Conservation (phyloP, 2,329 filamentous ascomycete genomes). For the Cladorrhinum sp. region DNA sequence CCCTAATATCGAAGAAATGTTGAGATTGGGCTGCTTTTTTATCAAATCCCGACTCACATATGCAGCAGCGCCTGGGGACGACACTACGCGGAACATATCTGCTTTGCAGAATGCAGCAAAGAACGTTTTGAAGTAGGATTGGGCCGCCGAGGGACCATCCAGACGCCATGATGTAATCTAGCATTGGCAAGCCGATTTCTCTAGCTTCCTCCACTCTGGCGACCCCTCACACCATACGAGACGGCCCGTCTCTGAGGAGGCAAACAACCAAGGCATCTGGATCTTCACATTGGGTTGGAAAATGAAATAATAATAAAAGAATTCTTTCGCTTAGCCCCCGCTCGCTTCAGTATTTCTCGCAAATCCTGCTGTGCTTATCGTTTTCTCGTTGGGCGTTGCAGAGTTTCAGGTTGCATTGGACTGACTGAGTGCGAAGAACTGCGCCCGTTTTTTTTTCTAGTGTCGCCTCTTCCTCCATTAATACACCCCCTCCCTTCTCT, state of each 20-base stretch:
- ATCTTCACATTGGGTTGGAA: background rate
- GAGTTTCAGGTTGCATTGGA: background rate
- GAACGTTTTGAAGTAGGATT: conserved; percentile 9
- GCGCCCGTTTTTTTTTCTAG: background rate
- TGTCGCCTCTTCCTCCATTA: background rate
- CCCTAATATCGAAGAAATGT: too few species aligned
- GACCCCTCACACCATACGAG: background rate
- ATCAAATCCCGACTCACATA: background rate
- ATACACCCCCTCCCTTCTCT: background rate
- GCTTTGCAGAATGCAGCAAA: background rate
- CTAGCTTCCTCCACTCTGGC: background rate
- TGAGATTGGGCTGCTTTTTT: background rate
- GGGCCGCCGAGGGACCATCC: background rate
- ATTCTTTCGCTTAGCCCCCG: background rate
- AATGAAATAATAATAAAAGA: background rate
- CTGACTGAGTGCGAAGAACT: background rate
- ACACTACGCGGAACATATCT: background rate
- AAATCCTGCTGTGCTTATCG: background rate
- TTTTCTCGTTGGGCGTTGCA: background rate
- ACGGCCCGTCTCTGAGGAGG: background rate
- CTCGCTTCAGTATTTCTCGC: background rate
- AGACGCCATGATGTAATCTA: conserved; percentile 27
- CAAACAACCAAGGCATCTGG: conserved; percentile 17
- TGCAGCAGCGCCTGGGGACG: background rate
- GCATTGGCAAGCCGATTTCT: conserved; percentile 12